Evolutionary conservation across 352 stramenopile genomes (phyloP).

Genomic region (Phytopythium chamaehyphon): DNA sequence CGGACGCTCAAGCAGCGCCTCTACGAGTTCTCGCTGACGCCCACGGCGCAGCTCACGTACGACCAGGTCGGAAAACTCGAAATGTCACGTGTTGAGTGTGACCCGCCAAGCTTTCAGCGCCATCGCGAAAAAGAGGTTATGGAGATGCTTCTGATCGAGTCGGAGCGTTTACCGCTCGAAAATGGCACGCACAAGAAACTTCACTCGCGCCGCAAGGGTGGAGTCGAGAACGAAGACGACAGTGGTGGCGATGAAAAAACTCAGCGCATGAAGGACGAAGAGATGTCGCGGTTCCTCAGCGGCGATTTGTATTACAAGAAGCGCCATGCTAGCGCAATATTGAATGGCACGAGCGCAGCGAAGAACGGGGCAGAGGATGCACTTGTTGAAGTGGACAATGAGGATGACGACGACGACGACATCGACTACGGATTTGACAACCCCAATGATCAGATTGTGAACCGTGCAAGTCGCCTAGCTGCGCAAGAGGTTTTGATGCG

Average conservation of each 20-base stretch:
- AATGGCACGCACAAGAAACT: constrained; percentile 24
- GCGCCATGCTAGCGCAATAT: constrained; percentile 35
- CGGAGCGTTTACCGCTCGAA: constrained; percentile 54
- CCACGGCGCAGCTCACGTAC: constrained; percentile 92
- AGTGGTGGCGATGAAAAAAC: constrained; percentile 32
- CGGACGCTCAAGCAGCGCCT: constrained; percentile 95
- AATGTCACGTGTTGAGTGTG: constrained; percentile 83
- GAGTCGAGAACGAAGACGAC: constrained; percentile 29
- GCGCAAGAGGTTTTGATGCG: constrained; percentile 63
- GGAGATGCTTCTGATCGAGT: constrained; percentile 89
- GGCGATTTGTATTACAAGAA: constrained; percentile 68
- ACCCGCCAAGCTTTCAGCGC: constrained; percentile 87
- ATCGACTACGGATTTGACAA: constrained; percentile 87
- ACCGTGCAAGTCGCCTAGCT: constrained; percentile 64
- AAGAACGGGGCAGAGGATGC: constrained; percentile 15
- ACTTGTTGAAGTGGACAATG: constrained; percentile 6
- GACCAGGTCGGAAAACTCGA: constrained; percentile 93
- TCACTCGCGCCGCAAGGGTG: constrained; percentile 13
- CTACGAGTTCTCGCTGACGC: constrained; percentile 96
- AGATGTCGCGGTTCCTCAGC: constrained; percentile 70
- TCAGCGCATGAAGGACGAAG: constrained; percentile 66
- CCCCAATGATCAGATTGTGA: constrained; percentile 76
- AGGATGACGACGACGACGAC: constrained; percentile 58
- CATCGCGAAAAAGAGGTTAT: constrained; percentile 85
- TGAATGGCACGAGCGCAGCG: constrained; percentile 19